These are phyloP conservation scores for Reticulascus tulasneorum DNA, from an alignment of 2,329 filamentous ascomycete genomes.

Conservation along the genomic window DNA sequence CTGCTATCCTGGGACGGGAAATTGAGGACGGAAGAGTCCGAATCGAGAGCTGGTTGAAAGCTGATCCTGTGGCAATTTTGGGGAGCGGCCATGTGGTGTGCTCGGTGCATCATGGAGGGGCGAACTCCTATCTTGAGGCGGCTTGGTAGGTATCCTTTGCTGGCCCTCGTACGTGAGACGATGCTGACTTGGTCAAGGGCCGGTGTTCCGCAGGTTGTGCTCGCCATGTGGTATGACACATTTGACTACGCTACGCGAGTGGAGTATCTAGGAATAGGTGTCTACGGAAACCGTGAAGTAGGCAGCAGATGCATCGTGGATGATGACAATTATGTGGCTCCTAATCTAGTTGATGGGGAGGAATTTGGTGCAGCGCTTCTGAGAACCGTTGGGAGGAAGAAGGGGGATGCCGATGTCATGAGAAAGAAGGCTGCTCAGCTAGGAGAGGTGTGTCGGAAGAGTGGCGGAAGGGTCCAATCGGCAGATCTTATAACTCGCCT, in stretches of 20 bases:
- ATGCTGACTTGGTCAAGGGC: constrained; percentile 23
- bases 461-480: too few relatives aligned
- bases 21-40: constrained; percentile 23
- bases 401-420: too few relatives aligned
- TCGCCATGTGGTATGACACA: constrained; percentile 41
- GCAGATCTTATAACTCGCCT: too few relatives aligned
- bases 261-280: constrained; percentile 40
- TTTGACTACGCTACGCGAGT: constrained; percentile 42
- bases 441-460: too few relatives aligned
- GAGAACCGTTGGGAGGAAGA: too few relatives aligned
- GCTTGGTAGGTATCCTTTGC: constrained; percentile 23
- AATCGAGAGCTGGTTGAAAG: constrained; percentile 34
- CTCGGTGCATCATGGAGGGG: constrained; percentile 42
- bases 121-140: constrained; percentile 38
- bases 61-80: constrained; percentile 32
- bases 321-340: too few relatives aligned
- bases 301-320: too few relatives aligned
- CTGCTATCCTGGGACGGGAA: background rate
- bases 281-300: too few relatives aligned
- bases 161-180: background rate
- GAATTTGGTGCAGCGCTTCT: too few relatives aligned
- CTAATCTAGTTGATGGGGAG: too few relatives aligned
- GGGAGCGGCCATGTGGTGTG: constrained; percentile 31
- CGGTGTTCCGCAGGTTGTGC: constrained; percentile 40
- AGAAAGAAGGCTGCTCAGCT: too few relatives aligned